Percentiles rank a stretch among this genome's conserved stretches.
Evolutionary conservation across 495 filamentous ascomycete species (phyloP).

Genomic region (Penicillium atrosanguineum): DNA sequence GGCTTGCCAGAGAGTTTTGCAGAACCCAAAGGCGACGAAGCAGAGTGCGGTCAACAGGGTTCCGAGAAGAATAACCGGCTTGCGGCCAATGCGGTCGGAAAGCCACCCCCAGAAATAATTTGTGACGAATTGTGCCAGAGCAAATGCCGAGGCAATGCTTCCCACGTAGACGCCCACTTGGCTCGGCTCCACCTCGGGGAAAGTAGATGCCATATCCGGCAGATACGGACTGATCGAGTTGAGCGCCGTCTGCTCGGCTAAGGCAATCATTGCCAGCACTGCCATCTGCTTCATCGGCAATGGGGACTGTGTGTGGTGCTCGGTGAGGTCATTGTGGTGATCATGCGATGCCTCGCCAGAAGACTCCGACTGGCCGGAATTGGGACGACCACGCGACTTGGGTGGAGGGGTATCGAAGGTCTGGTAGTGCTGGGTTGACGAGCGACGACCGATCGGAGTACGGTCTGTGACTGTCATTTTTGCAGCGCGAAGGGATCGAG

Average conservation of each 20-base stretch:
- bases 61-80: slow-evolving; percentile 86
- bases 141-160: slow-evolving; percentile 83
- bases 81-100: slow-evolving; percentile 85
- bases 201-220: slow-evolving; percentile 83
- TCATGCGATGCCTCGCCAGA: slow-evolving; percentile 29
- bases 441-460: slow-evolving; percentile 52
- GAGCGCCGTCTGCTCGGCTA: slow-evolving; percentile 92
- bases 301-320: slow-evolving; percentile 52
- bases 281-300: slow-evolving; percentile 80
- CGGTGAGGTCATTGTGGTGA: slow-evolving; percentile 28
- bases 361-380: slow-evolving; percentile 45
- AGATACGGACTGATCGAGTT: slow-evolving; percentile 97
- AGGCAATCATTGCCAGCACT: slow-evolving; percentile 81
- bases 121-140: slow-evolving; percentile 84
- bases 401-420: slow-evolving; percentile 93
- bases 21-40: slow-evolving; percentile 87
- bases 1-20: slow-evolving; percentile 76
- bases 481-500: slow-evolving; percentile 2
- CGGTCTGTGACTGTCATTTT: slow-evolving; percentile 33
- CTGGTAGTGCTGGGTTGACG: slow-evolving; percentile 81
- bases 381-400: slow-evolving; percentile 66
- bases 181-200: slow-evolving; percentile 69
- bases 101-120: slow-evolving; percentile 95
- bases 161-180: slow-evolving; percentile 89
- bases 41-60: slow-evolving; percentile 76